Conservation (phyloP, 2,329 filamentous ascomycete genomes). For the Aspergillus versicolor region DNA sequence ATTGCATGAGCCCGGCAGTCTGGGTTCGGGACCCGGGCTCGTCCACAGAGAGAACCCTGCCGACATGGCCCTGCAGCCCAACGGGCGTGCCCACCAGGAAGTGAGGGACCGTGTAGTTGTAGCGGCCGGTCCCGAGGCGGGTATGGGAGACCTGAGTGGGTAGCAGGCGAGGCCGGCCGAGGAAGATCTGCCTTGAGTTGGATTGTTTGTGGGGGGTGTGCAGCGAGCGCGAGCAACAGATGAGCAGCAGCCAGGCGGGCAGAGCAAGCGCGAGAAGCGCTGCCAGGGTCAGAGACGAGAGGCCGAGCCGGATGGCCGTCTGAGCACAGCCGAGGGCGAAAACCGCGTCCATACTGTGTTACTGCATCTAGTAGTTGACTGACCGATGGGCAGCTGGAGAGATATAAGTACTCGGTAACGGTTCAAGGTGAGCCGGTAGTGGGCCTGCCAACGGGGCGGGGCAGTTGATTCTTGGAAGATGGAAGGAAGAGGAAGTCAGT, state of each 20-base stretch:
- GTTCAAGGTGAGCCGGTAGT: no score
- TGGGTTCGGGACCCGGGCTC: not conserved
- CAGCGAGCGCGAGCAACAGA: constrained; percentile 1
- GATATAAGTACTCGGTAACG: no score
- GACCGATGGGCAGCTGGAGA: no score
- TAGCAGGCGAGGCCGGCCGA: constrained; percentile 7
- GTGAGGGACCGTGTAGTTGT: constrained; percentile 17
- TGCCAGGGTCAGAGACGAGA: not conserved
- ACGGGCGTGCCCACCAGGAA: constrained; percentile 18
- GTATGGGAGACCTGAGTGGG: constrained; percentile 14
- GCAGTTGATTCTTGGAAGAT: no score
- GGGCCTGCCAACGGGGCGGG: no score
- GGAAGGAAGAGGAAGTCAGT: no score
- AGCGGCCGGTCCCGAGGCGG: constrained; percentile 10
- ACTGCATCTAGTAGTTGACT: no score
- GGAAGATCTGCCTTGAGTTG: not conserved
- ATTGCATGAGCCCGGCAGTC: constrained; percentile 7
- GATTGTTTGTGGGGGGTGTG: not conserved
- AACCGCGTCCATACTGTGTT: not conserved
- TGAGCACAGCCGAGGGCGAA: constrained; percentile 2
- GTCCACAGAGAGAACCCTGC: constrained; percentile 15
- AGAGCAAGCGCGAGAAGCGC: not conserved
- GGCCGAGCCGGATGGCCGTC: not conserved
- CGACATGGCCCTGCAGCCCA: constrained; percentile 15
- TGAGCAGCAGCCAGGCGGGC: not conserved